A percentile compares a stretch with the other conserved stretches of the same genome.
These are phyloP conservation scores for Lignosus rhinocerotis DNA, from an alignment of 1,284 basidiomycete species.

Conservation along the genomic window DNA sequence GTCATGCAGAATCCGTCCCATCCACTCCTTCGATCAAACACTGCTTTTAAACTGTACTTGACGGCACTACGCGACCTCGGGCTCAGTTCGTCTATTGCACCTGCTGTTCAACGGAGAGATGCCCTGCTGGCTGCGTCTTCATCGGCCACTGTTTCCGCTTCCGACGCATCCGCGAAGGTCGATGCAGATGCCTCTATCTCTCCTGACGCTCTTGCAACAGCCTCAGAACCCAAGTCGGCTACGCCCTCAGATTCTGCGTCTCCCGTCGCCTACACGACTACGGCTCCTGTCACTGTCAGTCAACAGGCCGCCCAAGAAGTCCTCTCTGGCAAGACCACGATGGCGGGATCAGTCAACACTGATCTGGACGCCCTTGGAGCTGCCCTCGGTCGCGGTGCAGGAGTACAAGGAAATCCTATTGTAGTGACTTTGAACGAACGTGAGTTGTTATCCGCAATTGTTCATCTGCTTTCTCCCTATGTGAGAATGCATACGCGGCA, in stretches of 20 bases:
- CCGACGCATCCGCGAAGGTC: constrained; percentile 21
- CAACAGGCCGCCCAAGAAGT: constrained; percentile 61
- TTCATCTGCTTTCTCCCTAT: no score
- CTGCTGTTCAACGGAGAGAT: constrained; percentile 69
- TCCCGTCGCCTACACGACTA: constrained; percentile 6
- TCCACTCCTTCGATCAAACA: constrained; percentile 64
- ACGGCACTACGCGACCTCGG: constrained; percentile 63
- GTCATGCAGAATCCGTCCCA: constrained; percentile 59
- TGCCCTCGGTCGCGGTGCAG: constrained; percentile 42
- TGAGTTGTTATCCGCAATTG: constrained; percentile 36
- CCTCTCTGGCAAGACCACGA: constrained; percentile 39
- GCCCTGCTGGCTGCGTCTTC: constrained; percentile 47
- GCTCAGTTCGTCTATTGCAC: constrained; percentile 55
- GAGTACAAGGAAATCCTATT: constrained; percentile 59
- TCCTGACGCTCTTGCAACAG: not conserved
- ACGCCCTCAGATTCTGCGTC: constrained; percentile 14
- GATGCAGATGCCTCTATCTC: constrained; percentile 13
- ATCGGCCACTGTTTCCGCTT: constrained; percentile 16
- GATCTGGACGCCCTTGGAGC: constrained; percentile 44
- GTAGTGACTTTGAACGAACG: constrained; percentile 81
- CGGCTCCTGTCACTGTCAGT: constrained; percentile 37
- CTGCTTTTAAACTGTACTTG: constrained; percentile 73
- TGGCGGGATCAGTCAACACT: constrained; percentile 31
- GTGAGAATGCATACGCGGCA: no score
- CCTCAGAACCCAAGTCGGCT: constrained; percentile 9